These are phyloP conservation scores for Centrapalus pauciflorus DNA, from an alignment of 129 eudicot genomes.

Conservation along the genomic window DNA sequence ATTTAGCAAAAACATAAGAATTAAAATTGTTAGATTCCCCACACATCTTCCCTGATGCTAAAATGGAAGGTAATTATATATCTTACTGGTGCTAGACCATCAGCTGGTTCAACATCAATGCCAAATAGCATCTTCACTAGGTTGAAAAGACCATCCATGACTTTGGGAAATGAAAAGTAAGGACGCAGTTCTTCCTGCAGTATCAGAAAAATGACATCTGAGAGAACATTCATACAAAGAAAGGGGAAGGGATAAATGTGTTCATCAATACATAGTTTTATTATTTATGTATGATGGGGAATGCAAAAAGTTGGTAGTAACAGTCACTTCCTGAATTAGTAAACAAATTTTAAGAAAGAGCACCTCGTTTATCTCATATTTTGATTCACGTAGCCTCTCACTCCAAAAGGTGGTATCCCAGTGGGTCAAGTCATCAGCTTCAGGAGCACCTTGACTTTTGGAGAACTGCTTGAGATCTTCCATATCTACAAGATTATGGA, in stretches of 20 bases:
- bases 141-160: constrained; percentile 93
- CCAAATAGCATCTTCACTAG: constrained; percentile 84
- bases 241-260: neutral
- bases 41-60: neutral
- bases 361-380: constrained; percentile 94
- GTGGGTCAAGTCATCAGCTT: constrained; percentile 71
- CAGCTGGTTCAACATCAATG: constrained; percentile 65
- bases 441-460: constrained; percentile 76
- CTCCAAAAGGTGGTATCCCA: constrained; percentile 95
- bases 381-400: constrained; percentile 96
- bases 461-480: constrained; percentile 71
- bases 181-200: constrained; percentile 93
- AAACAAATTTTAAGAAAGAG: neutral
- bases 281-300: neutral
- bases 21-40: neutral
- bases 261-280: neutral
- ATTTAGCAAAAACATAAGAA: constrained; percentile 9
- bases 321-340: neutral
- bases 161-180: constrained; percentile 90
- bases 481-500: constrained; percentile 50
- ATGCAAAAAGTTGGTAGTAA: neutral
- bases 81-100: constrained; percentile 89
- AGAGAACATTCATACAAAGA: neutral
- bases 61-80: neutral
- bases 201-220: constrained; percentile 10